A percentile compares a stretch with the other conserved stretches of the same genome.
Conservation (phyloP, 2,329 filamentous ascomycete genomes). For the Domatiomyces catenatus region DNA sequence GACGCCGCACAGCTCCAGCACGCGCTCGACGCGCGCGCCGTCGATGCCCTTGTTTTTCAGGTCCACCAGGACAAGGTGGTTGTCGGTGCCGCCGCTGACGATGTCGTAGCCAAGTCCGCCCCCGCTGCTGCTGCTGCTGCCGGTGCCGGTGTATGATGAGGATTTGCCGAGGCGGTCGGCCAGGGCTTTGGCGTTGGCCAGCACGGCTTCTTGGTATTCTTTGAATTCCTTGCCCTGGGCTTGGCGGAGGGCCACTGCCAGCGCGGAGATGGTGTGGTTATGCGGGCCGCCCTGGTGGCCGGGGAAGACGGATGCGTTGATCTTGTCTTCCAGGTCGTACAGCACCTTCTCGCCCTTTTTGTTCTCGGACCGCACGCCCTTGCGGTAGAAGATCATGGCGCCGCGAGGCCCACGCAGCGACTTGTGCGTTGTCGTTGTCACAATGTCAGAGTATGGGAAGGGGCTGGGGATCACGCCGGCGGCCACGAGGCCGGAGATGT, state of each 20-base stretch:
- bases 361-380: conserved; percentile 69
- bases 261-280: conserved; percentile 96
- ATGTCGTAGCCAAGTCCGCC: conserved; percentile 68
- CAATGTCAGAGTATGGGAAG: conserved; percentile 79
- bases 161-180: conserved; percentile 52
- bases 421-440: conserved; percentile 97
- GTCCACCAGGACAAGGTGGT: conserved; percentile 87
- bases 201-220: conserved; percentile 77
- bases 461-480: conserved; percentile 82
- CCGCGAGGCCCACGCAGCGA: conserved; percentile 86
- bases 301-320: conserved; percentile 94
- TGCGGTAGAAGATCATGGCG: conserved; percentile 97
- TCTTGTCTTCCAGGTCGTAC: conserved; percentile 83
- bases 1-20: conserved; percentile 96
- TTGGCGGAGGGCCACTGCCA: conserved; percentile 89
- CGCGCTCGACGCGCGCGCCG: conserved; percentile 80
- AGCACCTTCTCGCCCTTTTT: conserved; percentile 74
- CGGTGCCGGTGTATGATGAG: conserved; percentile 38
- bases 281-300: conserved; percentile 96
- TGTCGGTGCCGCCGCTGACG: conserved; percentile 89
- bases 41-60: conserved; percentile 80
- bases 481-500: conserved; percentile 87
- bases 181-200: conserved; percentile 81
- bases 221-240: conserved; percentile 79
- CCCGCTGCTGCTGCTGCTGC: neutral